Evolutionary conservation across 805 yeast species (phyloP).

Genomic region (Saccharomycopsis amapae): DNA sequence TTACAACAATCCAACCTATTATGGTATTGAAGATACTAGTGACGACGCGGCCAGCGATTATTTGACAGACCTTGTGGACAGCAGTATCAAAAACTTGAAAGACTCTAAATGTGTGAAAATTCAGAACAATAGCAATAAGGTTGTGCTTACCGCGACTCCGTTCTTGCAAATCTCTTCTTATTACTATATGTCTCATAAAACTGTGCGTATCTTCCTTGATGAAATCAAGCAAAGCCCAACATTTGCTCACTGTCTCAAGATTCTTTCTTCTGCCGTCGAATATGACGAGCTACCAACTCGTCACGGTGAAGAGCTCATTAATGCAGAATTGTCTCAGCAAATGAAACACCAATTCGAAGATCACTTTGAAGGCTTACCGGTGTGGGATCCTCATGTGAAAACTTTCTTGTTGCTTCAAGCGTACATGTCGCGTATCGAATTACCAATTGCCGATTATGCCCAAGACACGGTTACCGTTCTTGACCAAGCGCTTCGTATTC

Average conservation of each 20-base stretch:
- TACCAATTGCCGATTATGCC: slow-evolving; percentile 91
- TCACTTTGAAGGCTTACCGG: slow-evolving; percentile 47
- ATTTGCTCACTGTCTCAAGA: slow-evolving; percentile 57
- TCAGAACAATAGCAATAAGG: slow-evolving; percentile 31
- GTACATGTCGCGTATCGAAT: slow-evolving; percentile 57
- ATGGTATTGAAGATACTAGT: slow-evolving; percentile 68
- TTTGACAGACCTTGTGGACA: slow-evolving; percentile 60
- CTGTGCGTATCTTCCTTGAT: slow-evolving; percentile 62
- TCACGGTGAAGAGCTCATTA: slow-evolving; percentile 85
- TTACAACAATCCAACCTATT: slow-evolving; percentile 88
- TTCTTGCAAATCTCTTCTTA: slow-evolving; percentile 81
- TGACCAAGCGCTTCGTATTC: slow-evolving; percentile 88
- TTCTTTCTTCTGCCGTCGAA: slow-evolving; percentile 58
- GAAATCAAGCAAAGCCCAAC: slow-evolving; percentile 39
- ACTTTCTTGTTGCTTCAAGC: slow-evolving; percentile 69
- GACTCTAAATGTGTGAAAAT: slow-evolving; percentile 64
- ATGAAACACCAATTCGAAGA: slow-evolving; percentile 49
- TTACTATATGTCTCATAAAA: slow-evolving; percentile 87
- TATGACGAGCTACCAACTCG: slow-evolving; percentile 85
- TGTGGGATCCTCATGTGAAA: slow-evolving; percentile 87
- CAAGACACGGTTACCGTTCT: slow-evolving; percentile 91
- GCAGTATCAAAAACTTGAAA: slow-evolving; percentile 54
- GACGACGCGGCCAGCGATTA: slow-evolving; percentile 50
- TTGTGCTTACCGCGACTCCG: slow-evolving; percentile 58
- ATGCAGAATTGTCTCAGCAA: slow-evolving; percentile 72